Conservation (phyloP, 1,284 basidiomycete species). For the Rhodotorula sp. region DNA sequence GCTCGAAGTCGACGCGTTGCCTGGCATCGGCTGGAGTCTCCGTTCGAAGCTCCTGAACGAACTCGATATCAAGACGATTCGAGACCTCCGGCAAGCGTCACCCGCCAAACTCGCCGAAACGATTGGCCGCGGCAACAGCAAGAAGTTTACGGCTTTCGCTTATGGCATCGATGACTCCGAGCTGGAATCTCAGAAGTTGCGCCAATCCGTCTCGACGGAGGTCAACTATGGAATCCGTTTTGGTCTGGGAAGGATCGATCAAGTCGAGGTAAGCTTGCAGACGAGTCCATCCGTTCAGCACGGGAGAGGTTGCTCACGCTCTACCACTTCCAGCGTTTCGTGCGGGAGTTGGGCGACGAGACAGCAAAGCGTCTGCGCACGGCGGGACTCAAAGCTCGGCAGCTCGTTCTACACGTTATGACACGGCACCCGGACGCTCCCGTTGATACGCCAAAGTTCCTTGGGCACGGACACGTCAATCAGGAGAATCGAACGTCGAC, state of each 20-base stretch:
- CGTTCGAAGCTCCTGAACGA: slow-evolving; percentile 62
- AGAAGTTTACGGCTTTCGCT: slow-evolving; percentile 76
- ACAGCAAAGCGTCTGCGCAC: slow-evolving; percentile 68
- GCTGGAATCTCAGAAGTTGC: slow-evolving; percentile 72
- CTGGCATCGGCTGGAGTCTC: slow-evolving; percentile 70
- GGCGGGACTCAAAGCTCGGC: slow-evolving; percentile 66
- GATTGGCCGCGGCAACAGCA: slow-evolving; percentile 77
- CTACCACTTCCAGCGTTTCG: slow-evolving; percentile 54
- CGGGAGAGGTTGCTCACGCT: not conserved
- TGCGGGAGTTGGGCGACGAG: slow-evolving; percentile 70
- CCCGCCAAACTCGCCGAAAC: slow-evolving; percentile 46
- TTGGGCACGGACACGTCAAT: slow-evolving; percentile 71
- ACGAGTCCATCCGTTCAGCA: not conserved
- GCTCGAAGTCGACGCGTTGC: slow-evolving; percentile 79
- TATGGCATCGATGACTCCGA: slow-evolving; percentile 77
- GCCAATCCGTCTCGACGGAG: slow-evolving; percentile 85
- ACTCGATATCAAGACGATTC: slow-evolving; percentile 69
- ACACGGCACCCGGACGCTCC: slow-evolving; percentile 81
- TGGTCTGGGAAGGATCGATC: slow-evolving; percentile 61
- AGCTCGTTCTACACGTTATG: slow-evolving; percentile 83
- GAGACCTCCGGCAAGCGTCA: slow-evolving; percentile 58
- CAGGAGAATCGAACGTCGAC: slow-evolving; percentile 35
- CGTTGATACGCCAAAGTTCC: slow-evolving; percentile 91
- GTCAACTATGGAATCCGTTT: slow-evolving; percentile 97
- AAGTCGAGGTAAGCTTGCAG: slow-evolving; percentile 59